phyloP scores from a whole-genome alignment of 1,139 yeast species.

The Lodderomyces margitis region DNA sequence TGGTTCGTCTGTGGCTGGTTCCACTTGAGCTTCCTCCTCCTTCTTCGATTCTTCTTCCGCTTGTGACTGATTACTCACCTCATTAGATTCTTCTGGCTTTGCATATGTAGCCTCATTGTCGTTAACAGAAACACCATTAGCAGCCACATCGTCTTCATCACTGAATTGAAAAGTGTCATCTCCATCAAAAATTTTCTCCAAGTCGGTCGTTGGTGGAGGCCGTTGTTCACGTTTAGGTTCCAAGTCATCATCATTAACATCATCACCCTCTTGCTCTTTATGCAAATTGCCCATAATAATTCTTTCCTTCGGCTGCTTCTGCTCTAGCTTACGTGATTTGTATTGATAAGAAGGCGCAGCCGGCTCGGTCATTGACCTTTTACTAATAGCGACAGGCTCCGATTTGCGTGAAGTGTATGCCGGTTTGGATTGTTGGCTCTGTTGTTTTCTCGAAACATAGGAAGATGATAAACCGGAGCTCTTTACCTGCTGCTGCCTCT shows the following conservation, averaged over 20 bases:
- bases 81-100: neutral
- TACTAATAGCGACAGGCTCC: conserved; percentile 12
- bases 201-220: conserved; percentile 15
- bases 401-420: conserved; percentile 25
- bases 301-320: conserved; percentile 33
- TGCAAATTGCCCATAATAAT: conserved; percentile 1
- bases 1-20: conserved; percentile 4
- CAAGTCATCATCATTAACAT: conserved; percentile 10
- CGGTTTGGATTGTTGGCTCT: conserved; percentile 11
- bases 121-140: conserved; percentile 4
- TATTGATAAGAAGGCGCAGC: conserved; percentile 26
- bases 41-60: conserved; percentile 5
- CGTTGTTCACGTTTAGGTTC: conserved; percentile 5
- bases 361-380: conserved; percentile 16
- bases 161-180: conserved; percentile 18
- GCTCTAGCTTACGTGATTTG: conserved; percentile 38
- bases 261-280: conserved; percentile 10
- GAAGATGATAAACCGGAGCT: conserved; percentile 24
- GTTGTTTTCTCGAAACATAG: conserved; percentile 29
- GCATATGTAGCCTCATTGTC: neutral
- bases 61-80: neutral
- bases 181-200: conserved; percentile 19
- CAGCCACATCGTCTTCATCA: conserved; percentile 14
- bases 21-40: conserved; percentile 7
- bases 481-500: conserved; percentile 11